These are phyloP conservation scores for Penicillium chermesinum DNA, from an alignment of 495 filamentous ascomycete species.

Conservation along the genomic window DNA sequence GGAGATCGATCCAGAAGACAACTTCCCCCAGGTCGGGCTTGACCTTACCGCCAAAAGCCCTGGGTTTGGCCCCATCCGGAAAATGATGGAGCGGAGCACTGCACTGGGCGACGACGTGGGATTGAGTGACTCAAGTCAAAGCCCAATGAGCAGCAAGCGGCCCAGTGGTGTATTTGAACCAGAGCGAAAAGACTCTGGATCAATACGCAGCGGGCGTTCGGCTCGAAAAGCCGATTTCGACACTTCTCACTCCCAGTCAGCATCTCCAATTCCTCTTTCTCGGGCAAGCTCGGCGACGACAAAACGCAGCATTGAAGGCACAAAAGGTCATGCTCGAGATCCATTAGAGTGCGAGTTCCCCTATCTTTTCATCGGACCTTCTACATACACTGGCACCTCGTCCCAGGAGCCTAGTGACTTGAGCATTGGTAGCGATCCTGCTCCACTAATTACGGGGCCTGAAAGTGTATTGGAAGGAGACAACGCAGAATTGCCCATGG, in stretches of 20 bases:
- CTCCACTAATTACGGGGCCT: constrained; percentile 21
- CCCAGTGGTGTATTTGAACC: constrained; percentile 16
- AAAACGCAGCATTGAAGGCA: constrained; percentile 40
- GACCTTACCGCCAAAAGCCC: not conserved
- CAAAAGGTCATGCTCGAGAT: constrained; percentile 63
- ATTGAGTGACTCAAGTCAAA: constrained; percentile 18
- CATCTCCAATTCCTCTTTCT: constrained; percentile 25
- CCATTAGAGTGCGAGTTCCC: constrained; percentile 55
- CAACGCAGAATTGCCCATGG: constrained; percentile 12
- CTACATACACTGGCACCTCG: constrained; percentile 33
- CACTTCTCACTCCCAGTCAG: constrained; percentile 18
- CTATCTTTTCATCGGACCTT: constrained; percentile 70
- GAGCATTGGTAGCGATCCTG: constrained; percentile 11
- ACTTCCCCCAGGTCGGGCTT: constrained; percentile 21
- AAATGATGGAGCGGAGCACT: constrained; percentile 42
- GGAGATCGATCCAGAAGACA: constrained; percentile 47
- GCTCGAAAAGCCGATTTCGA: constrained; percentile 18
- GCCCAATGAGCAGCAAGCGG: constrained; percentile 14
- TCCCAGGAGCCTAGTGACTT: constrained; percentile 9
- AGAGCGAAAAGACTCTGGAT: constrained; percentile 28
- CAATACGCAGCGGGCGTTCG: constrained; percentile 22
- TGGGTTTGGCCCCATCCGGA: constrained; percentile 35
- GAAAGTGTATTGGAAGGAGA: constrained; percentile 21
- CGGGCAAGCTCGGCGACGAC: constrained; percentile 36
- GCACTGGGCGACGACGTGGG: constrained; percentile 26